Evolutionary conservation across 2,329 filamentous ascomycete genomes (phyloP).

Genomic region (Thelonectria rubi): DNA sequence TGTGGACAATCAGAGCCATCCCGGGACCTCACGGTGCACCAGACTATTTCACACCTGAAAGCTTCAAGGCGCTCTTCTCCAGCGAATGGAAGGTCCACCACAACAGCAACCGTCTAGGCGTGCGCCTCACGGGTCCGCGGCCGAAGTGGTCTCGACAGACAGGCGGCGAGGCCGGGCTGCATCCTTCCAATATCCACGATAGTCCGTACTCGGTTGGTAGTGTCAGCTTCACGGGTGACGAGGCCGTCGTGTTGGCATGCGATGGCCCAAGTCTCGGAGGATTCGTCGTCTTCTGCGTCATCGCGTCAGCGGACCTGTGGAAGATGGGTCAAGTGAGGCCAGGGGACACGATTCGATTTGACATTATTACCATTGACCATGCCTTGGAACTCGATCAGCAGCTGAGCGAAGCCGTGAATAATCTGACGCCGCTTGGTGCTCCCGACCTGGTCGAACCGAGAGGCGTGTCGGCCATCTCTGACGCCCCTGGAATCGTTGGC

Average conservation of each 20-base stretch:
- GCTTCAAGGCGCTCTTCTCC: conserved; percentile 45
- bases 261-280: conserved; percentile 55
- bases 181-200: conserved; percentile 55
- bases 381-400: conserved; percentile 39
- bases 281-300: conserved; percentile 51
- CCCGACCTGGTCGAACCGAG: not conserved
- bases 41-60: conserved; percentile 49
- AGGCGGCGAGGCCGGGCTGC: conserved; percentile 51
- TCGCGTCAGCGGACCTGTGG: conserved; percentile 52
- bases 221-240: conserved; percentile 55
- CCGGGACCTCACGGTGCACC: conserved; percentile 52
- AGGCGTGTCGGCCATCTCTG: not conserved
- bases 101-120: conserved; percentile 53
- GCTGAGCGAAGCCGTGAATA: conserved; percentile 37
- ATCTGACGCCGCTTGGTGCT: conserved; percentile 20
- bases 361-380: conserved; percentile 40
- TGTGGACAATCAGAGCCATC: conserved; percentile 47
- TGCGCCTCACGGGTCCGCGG: conserved; percentile 50
- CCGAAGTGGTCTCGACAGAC: conserved; percentile 50
- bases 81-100: conserved; percentile 51
- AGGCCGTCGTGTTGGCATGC: conserved; percentile 50
- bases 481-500: conserved; percentile 26
- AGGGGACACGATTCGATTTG: conserved; percentile 50
- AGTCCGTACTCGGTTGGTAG: conserved; percentile 52
- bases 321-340: conserved; percentile 53